Evolutionary conservation across 2,329 filamentous ascomycete genomes (phyloP).

Genomic region (Cordyceps javanica): DNA sequence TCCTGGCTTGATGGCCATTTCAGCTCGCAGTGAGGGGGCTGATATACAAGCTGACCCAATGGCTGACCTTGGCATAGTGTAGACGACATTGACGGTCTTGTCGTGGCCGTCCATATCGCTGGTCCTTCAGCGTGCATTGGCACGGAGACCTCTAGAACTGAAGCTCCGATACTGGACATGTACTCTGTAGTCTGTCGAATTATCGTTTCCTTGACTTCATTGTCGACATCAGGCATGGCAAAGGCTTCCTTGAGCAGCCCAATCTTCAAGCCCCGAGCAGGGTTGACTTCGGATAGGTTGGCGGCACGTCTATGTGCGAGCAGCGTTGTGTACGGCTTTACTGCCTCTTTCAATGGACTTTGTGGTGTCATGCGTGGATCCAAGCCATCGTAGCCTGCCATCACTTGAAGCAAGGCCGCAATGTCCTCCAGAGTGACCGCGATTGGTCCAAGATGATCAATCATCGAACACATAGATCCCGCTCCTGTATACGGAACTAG

Average conservation of each 20-base stretch:
- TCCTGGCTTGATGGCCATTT: neutral
- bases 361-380: neutral
- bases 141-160: slow-evolving; percentile 38
- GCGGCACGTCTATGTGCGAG: too few relatives aligned
- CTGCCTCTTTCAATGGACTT: too few relatives aligned
- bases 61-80: slow-evolving; percentile 27
- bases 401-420: neutral
- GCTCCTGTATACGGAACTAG: slow-evolving; percentile 40
- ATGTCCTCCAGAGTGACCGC: slow-evolving; percentile 26
- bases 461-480: slow-evolving; percentile 32
- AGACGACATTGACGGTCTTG: slow-evolving; percentile 27
- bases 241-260: slow-evolving; percentile 38
- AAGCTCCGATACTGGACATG: too few relatives aligned
- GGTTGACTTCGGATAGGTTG: too few relatives aligned
- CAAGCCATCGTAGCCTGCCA: neutral
- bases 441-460: slow-evolving; percentile 40
- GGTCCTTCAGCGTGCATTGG: slow-evolving; percentile 42
- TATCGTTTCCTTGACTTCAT: too few relatives aligned
- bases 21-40: neutral
- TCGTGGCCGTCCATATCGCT: slow-evolving; percentile 41
- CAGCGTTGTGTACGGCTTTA: too few relatives aligned
- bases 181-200: too few relatives aligned
- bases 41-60: neutral
- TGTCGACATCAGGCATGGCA: too few relatives aligned
- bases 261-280: neutral